Evolutionary conservation across 139 green algal genomes (phyloP).

Genomic region (Volvox reticuliferus): DNA sequence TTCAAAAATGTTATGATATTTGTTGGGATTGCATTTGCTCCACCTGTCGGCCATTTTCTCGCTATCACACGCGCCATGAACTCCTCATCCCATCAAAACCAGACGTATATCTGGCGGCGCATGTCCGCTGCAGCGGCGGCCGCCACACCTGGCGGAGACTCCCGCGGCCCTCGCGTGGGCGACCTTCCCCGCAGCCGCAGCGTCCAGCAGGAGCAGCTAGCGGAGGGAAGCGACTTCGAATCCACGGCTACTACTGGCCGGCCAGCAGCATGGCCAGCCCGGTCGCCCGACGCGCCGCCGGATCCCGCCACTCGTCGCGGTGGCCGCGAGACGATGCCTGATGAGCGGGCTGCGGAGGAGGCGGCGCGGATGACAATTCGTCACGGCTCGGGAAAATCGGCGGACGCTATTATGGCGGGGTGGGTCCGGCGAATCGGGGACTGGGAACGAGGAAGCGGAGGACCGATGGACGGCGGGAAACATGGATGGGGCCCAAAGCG

Average conservation of each 20-base stretch:
- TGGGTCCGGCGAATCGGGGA: neutral
- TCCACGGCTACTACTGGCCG: neutral
- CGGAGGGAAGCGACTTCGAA: neutral
- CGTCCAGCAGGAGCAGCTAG: slow-evolving; percentile 28
- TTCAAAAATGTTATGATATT: too few relatives aligned
- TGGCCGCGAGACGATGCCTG: slow-evolving; percentile 35
- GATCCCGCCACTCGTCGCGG: slow-evolving; percentile 38
- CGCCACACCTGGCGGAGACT: neutral
- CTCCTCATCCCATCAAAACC: too few relatives aligned
- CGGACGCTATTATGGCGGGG: slow-evolving; percentile 37
- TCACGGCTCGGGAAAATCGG: slow-evolving; percentile 32
- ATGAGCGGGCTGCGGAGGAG: slow-evolving; percentile 21
- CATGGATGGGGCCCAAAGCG: too few relatives aligned
- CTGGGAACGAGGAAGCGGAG: too few relatives aligned
- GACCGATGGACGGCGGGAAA: too few relatives aligned
- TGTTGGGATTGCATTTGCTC: too few relatives aligned
- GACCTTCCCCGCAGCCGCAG: slow-evolving; percentile 38
- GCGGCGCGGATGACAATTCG: slow-evolving; percentile 39
- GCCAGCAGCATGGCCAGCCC: neutral
- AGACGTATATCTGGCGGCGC: too few relatives aligned
- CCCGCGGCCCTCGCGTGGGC: neutral
- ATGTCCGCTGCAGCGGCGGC: neutral
- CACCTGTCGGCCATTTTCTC: too few relatives aligned
- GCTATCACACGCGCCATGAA: too few relatives aligned
- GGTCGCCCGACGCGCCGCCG: slow-evolving; percentile 29